Conservation (phyloP, 306 rosid species). For the Astragalus membranaceus region DNA sequence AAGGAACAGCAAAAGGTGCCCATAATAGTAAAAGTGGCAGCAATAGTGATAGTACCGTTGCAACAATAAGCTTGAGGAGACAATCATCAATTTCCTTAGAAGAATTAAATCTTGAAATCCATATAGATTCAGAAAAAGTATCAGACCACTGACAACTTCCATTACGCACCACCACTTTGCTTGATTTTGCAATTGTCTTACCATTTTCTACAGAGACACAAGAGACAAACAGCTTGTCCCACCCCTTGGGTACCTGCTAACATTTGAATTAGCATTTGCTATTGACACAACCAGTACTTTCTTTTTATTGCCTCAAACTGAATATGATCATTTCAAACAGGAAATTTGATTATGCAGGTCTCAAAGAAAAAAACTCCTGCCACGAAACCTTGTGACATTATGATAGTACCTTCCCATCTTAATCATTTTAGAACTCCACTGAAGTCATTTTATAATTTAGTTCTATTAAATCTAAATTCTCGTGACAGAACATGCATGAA, state of each 20-base stretch:
- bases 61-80: slow-evolving; percentile 47
- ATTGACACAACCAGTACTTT: neutral
- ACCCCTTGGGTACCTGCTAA: slow-evolving; percentile 57
- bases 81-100: slow-evolving; percentile 35
- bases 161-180: slow-evolving; percentile 38
- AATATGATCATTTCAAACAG: neutral
- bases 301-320: neutral
- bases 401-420: neutral
- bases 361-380: neutral
- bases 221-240: slow-evolving; percentile 62
- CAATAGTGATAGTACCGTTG: slow-evolving; percentile 33
- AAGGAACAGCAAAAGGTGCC: slow-evolving; percentile 1
- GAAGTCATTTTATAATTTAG: neutral
- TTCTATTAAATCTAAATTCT: neutral
- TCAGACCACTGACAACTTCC: slow-evolving; percentile 62
- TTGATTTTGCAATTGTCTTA: slow-evolving; percentile 37
- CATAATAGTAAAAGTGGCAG: slow-evolving; percentile 4
- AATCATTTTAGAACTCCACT: neutral
- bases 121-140: slow-evolving; percentile 36
- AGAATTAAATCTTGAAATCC: slow-evolving; percentile 36
- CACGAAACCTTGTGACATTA: neutral
- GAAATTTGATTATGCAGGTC: neutral
- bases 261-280: slow-evolving; percentile 17
- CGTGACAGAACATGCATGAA: neutral
- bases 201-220: slow-evolving; percentile 40